These are phyloP conservation scores for Sporothrix dimorphospora DNA, from an alignment of 2,329 filamentous ascomycete genomes.

Conservation along the genomic window DNA sequence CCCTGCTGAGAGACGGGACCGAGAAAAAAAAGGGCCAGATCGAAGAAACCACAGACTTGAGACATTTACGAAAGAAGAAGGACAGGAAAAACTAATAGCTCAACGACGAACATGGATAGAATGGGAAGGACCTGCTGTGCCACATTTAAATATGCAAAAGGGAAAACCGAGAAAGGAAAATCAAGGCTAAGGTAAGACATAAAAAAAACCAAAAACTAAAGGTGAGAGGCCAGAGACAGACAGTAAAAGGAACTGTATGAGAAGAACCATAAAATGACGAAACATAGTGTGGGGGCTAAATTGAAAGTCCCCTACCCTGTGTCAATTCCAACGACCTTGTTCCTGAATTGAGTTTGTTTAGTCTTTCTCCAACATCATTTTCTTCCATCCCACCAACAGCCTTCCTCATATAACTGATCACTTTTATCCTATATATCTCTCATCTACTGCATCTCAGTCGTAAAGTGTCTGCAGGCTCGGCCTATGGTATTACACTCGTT, in stretches of 20 bases:
- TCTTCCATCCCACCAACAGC: not conserved
- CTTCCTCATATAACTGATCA: not conserved
- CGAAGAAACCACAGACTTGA: not conserved
- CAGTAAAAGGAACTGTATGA: not conserved
- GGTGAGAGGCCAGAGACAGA: not conserved
- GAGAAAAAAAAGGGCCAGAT: too few species aligned
- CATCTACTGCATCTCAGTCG: not conserved
- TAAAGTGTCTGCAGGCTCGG: not conserved
- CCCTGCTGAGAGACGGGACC: not conserved
- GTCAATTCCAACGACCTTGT: not conserved
- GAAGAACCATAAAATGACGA: not conserved
- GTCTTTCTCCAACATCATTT: not conserved
- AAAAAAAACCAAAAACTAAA: not conserved
- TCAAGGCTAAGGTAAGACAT: not conserved
- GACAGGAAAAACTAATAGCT: not conserved
- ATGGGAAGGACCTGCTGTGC: constrained; percentile 6
- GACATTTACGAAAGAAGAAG: not conserved
- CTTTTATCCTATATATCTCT: not conserved
- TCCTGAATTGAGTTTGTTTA: not conserved
- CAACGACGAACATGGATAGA: not conserved
- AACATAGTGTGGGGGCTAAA: not conserved
- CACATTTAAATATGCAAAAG: not conserved
- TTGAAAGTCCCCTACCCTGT: not conserved
- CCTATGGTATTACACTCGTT: not conserved
- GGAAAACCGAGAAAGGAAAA: not conserved